Base-by-base conservation (phyloP, 257 asterid genomes). In the Leptodermis oblonga region DNA sequence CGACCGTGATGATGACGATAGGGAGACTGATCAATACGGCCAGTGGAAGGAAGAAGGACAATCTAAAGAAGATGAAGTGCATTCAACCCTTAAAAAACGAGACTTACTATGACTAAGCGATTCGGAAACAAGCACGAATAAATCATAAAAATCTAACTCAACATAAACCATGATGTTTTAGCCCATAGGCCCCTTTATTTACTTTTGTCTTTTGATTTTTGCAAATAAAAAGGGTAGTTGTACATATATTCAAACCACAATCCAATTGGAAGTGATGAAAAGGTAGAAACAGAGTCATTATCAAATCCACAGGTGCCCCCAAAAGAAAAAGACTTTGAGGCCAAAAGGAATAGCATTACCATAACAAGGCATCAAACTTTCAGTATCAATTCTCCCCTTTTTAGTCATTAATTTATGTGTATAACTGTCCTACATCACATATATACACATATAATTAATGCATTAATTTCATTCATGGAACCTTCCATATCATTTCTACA, bases 261-360 rank as follows among this genome's bases (percentile, higher is more conserved):
- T 53, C 64, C 34, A 43, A 73, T 62, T 37, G 65, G 51, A 65
- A 65, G 72, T 61, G 62, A 74, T 69, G 56, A 69, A 74, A 81
- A 76, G 69, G 55, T 51, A n/a, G 39, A 48, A 46, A 74, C 65
- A 78, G 69, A 75, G 72, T 68, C 62, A 68, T 79, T 49, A 72
- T 43, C 58, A 60, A 63, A 67, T 61, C 73, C 78, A 69, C 31
- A 62, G 81, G 73, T 80, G 84, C 69, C 65, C n/a, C 62, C 72
- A 52, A 62, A 62, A 62, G 41, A n/a, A 36, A 70, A 64, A 61
- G 82, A 67, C 74, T 67, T 62, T 73, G 70, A 62, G 73, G 70
- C 77, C 56, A 73, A 80, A 81, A 76, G 81, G 79, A 81, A 81
- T 65, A 72, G 81, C 79, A 75, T 78, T 78, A 39, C 79, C 81